Base-by-base conservation (phyloP, 179 eudicot genomes). In the Pouteria campechiana region DNA sequence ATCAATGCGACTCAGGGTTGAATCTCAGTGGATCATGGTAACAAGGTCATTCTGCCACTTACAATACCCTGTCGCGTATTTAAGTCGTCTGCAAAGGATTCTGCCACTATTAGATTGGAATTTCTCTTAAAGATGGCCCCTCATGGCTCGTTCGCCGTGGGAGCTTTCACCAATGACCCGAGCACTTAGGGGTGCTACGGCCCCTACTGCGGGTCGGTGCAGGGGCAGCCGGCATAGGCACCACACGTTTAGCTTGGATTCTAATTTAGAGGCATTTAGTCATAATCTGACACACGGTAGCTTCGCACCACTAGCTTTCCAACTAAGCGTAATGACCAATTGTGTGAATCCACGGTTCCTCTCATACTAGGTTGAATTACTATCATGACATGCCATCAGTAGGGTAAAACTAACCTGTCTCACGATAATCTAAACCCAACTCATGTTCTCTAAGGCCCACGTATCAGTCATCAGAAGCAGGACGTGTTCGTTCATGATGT, bases 281-380 rank as follows among this genome's bases (percentile, higher is more conserved):
- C 67, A 69, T 69, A 64, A 64, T 69, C 57, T 57, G 58, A 23
- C 54, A 54, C 64, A 64, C 48, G 60, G 75, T 64, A 64, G 64
- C 54, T 69, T 69, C 61, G 54, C 71, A 51, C 68, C 71, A 69
- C 58, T 64, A 54, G 73, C 68, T 73, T 74, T 65, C 75, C 79
- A 81, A 77, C 85, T 82, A 78, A 75, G 70, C 74, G 62, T 69
- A 70, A 83, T 76, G 82, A 76, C 82, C 75, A 83, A 83, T 74
- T 74, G 74, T 83, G 78, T 65, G 64, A 83, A 83, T 79, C 79
- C 79, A 79, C 73, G 67, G 74, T 82, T 82, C 81, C 83, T 82
- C 83, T 79, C 69, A 62, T 75, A 67, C 76, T 75, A 70, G 81
- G 74, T 79, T 82, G 74, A 78, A 74, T 80, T 80, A 80, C 75